Conservation (phyloP, 306 rosid species). For the Malus orientalis region DNA sequence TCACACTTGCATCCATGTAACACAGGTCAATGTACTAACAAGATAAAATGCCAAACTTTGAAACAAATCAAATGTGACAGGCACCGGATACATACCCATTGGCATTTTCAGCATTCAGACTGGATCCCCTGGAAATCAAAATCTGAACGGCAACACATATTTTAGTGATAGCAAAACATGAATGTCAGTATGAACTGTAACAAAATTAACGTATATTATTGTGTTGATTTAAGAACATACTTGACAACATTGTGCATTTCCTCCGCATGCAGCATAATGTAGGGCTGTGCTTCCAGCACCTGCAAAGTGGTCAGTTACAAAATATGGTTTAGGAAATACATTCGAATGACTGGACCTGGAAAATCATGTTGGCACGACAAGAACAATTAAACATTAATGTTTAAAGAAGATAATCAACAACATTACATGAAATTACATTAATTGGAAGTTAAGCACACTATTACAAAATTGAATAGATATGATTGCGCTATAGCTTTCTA, state of each 20-base stretch:
- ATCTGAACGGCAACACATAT: constrained; percentile 46
- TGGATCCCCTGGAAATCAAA: constrained; percentile 75
- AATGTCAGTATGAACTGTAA: constrained; percentile 9
- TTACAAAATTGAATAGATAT: background rate
- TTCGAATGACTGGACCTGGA: background rate
- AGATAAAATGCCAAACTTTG: background rate
- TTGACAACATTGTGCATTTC: constrained; percentile 92
- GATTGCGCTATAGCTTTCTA: background rate
- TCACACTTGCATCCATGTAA: background rate
- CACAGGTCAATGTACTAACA: background rate
- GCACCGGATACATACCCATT: constrained; percentile 56
- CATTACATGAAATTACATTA: background rate
- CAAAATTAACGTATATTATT: background rate
- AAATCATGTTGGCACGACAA: background rate
- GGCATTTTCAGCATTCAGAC: constrained; percentile 63
- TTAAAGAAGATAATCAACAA: background rate
- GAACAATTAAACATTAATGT: background rate
- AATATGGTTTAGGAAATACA: background rate
- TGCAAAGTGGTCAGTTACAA: constrained; percentile 25
- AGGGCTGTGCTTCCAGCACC: constrained; percentile 97
- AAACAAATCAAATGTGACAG: constrained; percentile 13
- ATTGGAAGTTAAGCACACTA: background rate
- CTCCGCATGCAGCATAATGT: constrained; percentile 97
- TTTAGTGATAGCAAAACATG: constrained; percentile 14
- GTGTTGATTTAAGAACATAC: constrained; percentile 31